Evolutionary conservation across 2,329 filamentous ascomycete species (phyloP).

Genomic region (Penicillium sp.): DNA sequence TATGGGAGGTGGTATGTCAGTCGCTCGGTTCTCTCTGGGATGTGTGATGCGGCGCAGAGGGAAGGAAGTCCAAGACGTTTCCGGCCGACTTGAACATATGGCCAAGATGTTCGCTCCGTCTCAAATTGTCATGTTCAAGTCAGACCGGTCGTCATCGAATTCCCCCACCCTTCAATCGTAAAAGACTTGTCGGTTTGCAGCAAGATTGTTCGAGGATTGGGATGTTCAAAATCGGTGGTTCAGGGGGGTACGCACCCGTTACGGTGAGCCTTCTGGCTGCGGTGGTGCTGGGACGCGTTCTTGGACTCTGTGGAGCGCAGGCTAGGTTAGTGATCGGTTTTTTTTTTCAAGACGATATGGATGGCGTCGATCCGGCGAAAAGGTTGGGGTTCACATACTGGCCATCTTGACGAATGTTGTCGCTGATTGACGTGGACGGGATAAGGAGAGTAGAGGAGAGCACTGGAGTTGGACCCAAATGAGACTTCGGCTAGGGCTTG

Average conservation of each 20-base stretch:
- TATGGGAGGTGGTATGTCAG: slow-evolving; percentile 28
- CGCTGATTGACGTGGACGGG: slow-evolving; percentile 42
- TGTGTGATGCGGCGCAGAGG: not conserved
- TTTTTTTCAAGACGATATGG: not conserved
- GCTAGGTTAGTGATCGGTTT: slow-evolving; percentile 28
- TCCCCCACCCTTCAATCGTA: not conserved
- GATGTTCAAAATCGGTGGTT: slow-evolving; percentile 7
- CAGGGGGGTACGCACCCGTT: slow-evolving; percentile 75
- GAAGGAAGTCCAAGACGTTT: slow-evolving; percentile 1
- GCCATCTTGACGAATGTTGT: slow-evolving; percentile 49
- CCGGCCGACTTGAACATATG: slow-evolving; percentile 1
- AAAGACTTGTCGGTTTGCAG: not conserved
- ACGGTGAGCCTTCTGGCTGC: slow-evolving; percentile 96
- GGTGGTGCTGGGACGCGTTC: slow-evolving; percentile 99
- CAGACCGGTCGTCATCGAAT: slow-evolving; percentile 5
- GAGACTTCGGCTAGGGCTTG: slow-evolving; percentile 39
- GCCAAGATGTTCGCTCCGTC: not conserved
- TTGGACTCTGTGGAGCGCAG: slow-evolving; percentile 75
- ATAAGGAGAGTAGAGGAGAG: slow-evolving; percentile 33
- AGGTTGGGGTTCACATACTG: slow-evolving; percentile 37
- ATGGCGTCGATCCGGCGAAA: not conserved
- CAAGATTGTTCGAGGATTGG: not conserved
- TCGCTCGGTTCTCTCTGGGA: slow-evolving; percentile 4
- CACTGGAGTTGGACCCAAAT: slow-evolving; percentile 31
- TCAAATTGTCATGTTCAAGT: slow-evolving; percentile 5